A percentile compares a stretch with the other conserved stretches of the same genome.
Evolutionary conservation across 2,329 filamentous ascomycete species (phyloP).

Genomic region (Cercospora sp.): DNA sequence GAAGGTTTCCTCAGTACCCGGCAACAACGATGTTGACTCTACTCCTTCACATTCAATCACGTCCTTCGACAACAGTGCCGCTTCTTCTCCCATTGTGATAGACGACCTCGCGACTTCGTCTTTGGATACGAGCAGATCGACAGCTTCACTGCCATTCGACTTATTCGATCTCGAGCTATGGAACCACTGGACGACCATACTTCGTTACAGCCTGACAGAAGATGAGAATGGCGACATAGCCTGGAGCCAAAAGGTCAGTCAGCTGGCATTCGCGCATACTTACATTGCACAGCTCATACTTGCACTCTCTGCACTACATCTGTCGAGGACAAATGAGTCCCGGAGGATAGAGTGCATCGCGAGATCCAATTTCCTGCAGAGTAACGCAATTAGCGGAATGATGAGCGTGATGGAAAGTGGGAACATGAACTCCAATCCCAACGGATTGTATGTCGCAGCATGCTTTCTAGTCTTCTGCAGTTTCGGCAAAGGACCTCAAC

Average conservation of each 20-base stretch:
- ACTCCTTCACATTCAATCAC: background rate
- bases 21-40: background rate
- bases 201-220: conserved; percentile 19
- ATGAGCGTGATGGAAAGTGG: conserved; percentile 17
- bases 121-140: background rate
- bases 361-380: conserved; percentile 18
- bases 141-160: conserved; percentile 11
- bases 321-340: conserved; percentile 16
- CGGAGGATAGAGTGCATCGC: conserved; percentile 9
- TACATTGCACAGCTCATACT: conserved; percentile 26
- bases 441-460: conserved; percentile 21
- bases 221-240: conserved; percentile 17
- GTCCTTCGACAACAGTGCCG: conserved; percentile 2
- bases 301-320: conserved; percentile 29
- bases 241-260: conserved; percentile 15
- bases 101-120: background rate
- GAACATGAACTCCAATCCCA: background rate
- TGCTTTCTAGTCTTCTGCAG: conserved; percentile 24
- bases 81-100: background rate
- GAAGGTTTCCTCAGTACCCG: background rate
- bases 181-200: conserved; percentile 24
- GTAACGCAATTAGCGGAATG: conserved; percentile 24
- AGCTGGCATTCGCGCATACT: conserved; percentile 21
- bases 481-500: conserved; percentile 25
- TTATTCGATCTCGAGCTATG: conserved; percentile 28